Conservation (phyloP, 2,329 filamentous ascomycete species). For the Aureobasidium melanogenum region DNA sequence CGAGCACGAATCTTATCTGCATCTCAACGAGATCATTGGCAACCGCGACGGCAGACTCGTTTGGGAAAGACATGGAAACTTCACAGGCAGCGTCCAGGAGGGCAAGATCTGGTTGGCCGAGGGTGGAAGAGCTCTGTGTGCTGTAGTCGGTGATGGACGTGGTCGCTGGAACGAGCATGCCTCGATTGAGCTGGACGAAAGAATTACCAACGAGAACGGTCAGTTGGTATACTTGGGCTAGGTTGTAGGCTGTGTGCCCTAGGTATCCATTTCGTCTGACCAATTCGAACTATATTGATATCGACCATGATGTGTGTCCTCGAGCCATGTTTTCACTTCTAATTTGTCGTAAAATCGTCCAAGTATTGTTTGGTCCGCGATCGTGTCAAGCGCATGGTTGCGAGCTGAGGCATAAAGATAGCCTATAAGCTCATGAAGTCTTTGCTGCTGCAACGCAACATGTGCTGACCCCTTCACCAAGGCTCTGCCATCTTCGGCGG, state of each 20-base stretch:
- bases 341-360: not conserved
- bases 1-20: slow-evolving; percentile 24
- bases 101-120: slow-evolving; percentile 23
- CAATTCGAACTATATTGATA: not conserved
- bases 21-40: slow-evolving; percentile 30
- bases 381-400: not conserved
- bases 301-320: not conserved
- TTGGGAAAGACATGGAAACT: slow-evolving; percentile 31
- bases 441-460: not conserved
- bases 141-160: slow-evolving; percentile 26
- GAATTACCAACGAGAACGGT: slow-evolving; percentile 31
- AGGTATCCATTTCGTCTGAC: not conserved
- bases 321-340: not conserved
- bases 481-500: slow-evolving; percentile 14
- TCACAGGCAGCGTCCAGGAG: slow-evolving; percentile 25
- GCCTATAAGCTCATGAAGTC: not conserved
- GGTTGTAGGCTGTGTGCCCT: not conserved
- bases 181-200: slow-evolving; percentile 29
- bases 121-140: slow-evolving; percentile 26
- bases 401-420: not conserved
- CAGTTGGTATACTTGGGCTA: slow-evolving; percentile 23
- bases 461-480: slow-evolving; percentile 13
- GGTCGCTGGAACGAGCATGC: slow-evolving; percentile 25
- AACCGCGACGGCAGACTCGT: slow-evolving; percentile 29
- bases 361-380: not conserved